Evolutionary conservation across 768 basidiomycete genomes (phyloP).

Genomic region (Rhodotorula babjevae): DNA sequence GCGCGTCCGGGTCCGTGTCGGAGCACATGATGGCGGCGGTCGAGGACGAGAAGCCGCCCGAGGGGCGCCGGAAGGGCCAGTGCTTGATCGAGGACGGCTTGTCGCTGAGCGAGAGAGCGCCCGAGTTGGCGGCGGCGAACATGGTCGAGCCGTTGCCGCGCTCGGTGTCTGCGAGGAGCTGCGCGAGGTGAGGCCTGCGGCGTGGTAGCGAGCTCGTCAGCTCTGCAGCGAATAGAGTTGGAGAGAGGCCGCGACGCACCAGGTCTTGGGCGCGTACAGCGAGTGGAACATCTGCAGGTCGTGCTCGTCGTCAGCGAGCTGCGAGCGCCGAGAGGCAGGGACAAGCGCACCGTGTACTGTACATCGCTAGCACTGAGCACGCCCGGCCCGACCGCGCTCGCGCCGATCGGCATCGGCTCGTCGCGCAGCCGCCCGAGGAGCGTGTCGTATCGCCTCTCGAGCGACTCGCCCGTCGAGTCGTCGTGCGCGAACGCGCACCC

Average conservation of each 20-base stretch:
- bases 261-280: conserved; percentile 25
- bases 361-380: conserved; percentile 20
- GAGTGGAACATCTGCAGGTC: conserved; percentile 5
- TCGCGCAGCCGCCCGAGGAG: conserved; percentile 13
- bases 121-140: conserved; percentile 13
- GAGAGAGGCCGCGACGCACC: background rate
- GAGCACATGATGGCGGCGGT: conserved; percentile 34
- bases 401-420: conserved; percentile 17
- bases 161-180: conserved; percentile 17
- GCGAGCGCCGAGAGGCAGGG: too few species aligned
- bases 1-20: conserved; percentile 16
- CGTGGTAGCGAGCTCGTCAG: too few species aligned
- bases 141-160: conserved; percentile 12
- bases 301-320: background rate
- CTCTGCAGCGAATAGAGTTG: too few species aligned
- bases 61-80: conserved; percentile 29
- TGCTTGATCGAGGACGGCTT: background rate
- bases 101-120: background rate
- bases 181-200: conserved; percentile 29
- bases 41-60: conserved; percentile 1
- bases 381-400: conserved; percentile 26
- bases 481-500: conserved; percentile 22
- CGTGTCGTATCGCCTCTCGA: background rate
- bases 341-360: conserved; percentile 12
- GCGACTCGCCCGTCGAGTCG: conserved; percentile 17